A percentile compares a stretch with the other conserved stretches of the same genome.
phyloP scores from a whole-genome alignment of 164 flowering plant genomes.

The Vitis rupestris region DNA sequence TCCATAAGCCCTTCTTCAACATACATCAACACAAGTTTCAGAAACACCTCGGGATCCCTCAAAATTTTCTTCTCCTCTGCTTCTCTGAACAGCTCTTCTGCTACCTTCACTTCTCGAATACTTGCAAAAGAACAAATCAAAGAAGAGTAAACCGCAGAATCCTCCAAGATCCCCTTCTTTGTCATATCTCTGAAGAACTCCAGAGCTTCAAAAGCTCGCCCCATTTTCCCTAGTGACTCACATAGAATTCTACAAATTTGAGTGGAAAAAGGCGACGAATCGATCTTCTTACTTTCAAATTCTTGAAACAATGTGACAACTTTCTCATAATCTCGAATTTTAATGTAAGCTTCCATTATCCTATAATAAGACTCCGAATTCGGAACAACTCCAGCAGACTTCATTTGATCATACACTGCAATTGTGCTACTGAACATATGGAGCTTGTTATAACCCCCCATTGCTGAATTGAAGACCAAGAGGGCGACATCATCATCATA shows the following conservation, averaged over 20 bases:
- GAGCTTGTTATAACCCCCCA: conserved; percentile 68
- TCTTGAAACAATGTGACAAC: conserved; percentile 53
- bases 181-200: conserved; percentile 46
- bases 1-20: conserved; percentile 60
- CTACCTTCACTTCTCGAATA: conserved; percentile 43
- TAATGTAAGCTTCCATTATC: conserved; percentile 65
- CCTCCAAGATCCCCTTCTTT: conserved; percentile 33
- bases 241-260: conserved; percentile 45
- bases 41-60: conserved; percentile 57
- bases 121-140: conserved; percentile 58
- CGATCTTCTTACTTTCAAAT: conserved; percentile 25
- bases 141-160: conserved; percentile 47
- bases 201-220: conserved; percentile 59
- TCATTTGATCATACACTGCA: conserved; percentile 42
- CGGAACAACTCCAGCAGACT: conserved; percentile 24
- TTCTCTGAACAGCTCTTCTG: conserved; percentile 57
- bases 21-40: conserved; percentile 68
- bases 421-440: conserved; percentile 73
- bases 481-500: conserved; percentile 31
- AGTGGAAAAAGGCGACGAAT: conserved; percentile 7
- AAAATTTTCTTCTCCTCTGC: conserved; percentile 49
- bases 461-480: conserved; percentile 50
- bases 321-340: conserved; percentile 35
- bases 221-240: conserved; percentile 55
- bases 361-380: conserved; percentile 44